Evolutionary conservation across 306 rosid species (phyloP).

Genomic region (Castanopsis chinensis): DNA sequence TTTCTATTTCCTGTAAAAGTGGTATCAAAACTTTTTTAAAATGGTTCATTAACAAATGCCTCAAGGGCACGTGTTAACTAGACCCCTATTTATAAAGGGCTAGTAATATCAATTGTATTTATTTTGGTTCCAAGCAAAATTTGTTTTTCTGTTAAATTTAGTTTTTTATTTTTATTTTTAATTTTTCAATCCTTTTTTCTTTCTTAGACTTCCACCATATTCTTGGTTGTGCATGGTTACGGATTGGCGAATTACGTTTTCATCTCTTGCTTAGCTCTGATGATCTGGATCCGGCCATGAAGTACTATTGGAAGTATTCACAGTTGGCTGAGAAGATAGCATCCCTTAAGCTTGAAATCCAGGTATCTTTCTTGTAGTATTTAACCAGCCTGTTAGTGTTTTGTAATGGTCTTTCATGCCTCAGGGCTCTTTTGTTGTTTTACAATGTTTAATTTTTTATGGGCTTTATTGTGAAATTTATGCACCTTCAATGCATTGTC

Average conservation of each 20-base stretch:
- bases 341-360: slow-evolving; percentile 67
- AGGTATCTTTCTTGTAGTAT: slow-evolving; percentile 48
- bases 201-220: slow-evolving; percentile 41
- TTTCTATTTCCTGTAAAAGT: no score
- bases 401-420: neutral
- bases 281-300: slow-evolving; percentile 82
- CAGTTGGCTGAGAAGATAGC: slow-evolving; percentile 61
- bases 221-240: slow-evolving; percentile 73
- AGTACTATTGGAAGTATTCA: slow-evolving; percentile 61
- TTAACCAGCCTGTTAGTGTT: neutral
- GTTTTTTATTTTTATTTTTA: neutral
- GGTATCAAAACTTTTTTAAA: no score
- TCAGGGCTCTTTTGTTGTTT: neutral
- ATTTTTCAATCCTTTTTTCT: neutral
- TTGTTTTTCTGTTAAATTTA: neutral
- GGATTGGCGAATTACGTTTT: slow-evolving; percentile 69
- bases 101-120: neutral
- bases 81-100: neutral
- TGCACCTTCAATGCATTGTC: slow-evolving; percentile 45
- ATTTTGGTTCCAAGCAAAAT: neutral
- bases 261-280: slow-evolving; percentile 68
- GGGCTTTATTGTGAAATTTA: neutral
- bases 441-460: no score
- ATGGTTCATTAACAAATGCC: no score
- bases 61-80: no score